Evolutionary conservation across 148 eudicot species (phyloP).

Genomic region (Nepenthes gracilis): DNA sequence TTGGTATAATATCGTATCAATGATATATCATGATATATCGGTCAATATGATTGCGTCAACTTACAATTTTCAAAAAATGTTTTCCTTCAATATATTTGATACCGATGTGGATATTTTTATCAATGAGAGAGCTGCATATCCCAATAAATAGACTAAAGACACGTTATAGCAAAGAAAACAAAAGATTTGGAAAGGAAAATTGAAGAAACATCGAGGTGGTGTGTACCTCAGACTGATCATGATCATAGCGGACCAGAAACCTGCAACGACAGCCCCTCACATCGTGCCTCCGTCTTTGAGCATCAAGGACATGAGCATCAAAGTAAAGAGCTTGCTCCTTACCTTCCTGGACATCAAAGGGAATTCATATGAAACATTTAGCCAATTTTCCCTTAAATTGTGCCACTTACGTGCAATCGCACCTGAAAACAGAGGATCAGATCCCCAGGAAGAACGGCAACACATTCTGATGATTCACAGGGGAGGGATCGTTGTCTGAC

Average conservation of each 20-base stretch:
- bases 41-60: too few species aligned
- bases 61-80: too few species aligned
- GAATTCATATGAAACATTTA: background rate
- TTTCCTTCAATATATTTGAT: too few species aligned
- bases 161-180: background rate
- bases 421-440: conserved; percentile 97
- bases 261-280: conserved; percentile 98
- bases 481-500: conserved; percentile 94
- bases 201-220: background rate
- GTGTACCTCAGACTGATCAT: conserved; percentile 91
- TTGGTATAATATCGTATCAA: too few species aligned
- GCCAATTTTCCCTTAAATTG: background rate
- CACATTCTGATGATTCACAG: conserved; percentile 87
- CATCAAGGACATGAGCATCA: conserved; percentile 95
- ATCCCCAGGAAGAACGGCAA: conserved; percentile 85
- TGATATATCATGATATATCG: too few species aligned
- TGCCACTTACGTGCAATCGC: conserved; percentile 2
- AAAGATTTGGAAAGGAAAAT: background rate
- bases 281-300: conserved; percentile 94
- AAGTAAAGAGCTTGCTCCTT: conserved; percentile 98
- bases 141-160: background rate
- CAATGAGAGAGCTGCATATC: too few species aligned
- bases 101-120: too few species aligned
- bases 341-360: conserved; percentile 56
- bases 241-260: conserved; percentile 92